Conservation (phyloP, 176 grass and related monocot genomes). For the Phoenix dactylifera region DNA sequence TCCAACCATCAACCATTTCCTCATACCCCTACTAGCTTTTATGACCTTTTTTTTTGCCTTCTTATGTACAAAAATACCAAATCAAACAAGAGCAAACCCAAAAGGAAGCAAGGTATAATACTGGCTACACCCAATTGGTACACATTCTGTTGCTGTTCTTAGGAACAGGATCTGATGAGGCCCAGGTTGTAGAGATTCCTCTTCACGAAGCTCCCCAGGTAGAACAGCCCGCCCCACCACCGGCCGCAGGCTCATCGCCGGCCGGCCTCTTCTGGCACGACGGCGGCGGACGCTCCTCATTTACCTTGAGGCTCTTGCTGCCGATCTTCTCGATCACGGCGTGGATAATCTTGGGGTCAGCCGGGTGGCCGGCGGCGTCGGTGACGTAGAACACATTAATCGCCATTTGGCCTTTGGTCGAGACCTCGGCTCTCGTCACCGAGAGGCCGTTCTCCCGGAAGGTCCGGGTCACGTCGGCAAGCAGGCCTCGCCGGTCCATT, state of each 20-base stretch:
- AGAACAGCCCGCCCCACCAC: conserved; percentile 33
- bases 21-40: too few relatives aligned
- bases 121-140: too few relatives aligned
- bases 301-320: conserved; percentile 48
- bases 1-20: too few relatives aligned
- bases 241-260: neutral
- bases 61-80: too few relatives aligned
- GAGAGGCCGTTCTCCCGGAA: conserved; percentile 88
- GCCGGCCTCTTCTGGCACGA: too few relatives aligned
- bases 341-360: conserved; percentile 60
- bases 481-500: conserved; percentile 56
- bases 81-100: too few relatives aligned
- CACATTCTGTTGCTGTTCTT: neutral
- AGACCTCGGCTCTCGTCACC: conserved; percentile 69
- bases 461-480: conserved; percentile 74
- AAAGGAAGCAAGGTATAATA: too few relatives aligned
- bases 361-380: conserved; percentile 35
- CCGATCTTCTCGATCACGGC: conserved; percentile 64
- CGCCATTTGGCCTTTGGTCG: conserved; percentile 56
- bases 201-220: conserved; percentile 72
- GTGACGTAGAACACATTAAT: conserved; percentile 76
- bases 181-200: conserved; percentile 81
- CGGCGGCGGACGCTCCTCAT: conserved; percentile 20
- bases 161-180: conserved; percentile 77
- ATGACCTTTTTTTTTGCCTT: too few relatives aligned